Evolutionary conservation across 2,329 filamentous ascomycete genomes (phyloP), one percentile per base, ranked within the genome.

Genomic region (Fusarium mundagurra): DNA sequence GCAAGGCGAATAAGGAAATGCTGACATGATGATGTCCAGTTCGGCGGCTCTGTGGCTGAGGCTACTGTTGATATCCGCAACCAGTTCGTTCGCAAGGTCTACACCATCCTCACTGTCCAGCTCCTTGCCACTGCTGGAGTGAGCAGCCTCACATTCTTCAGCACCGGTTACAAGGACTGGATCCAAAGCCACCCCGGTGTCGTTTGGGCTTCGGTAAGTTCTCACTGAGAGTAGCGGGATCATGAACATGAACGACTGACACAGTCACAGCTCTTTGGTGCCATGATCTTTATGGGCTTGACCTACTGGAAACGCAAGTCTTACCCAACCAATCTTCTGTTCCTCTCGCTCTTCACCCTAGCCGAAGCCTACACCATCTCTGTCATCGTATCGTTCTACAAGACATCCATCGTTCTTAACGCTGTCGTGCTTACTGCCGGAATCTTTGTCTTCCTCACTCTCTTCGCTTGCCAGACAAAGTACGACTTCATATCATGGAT

Each of bases 401-500:
- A 96, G 69, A 91, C 91, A 27, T 87, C 87, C 59, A 92, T 98
- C 80, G 96, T 99, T 29, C 88, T 99, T 54, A 92, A 98, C 84
- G 96, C 96, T 22, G 92, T 98, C 39, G 84, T 98, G 74, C 91
- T 99, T 66, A 99, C 96, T 59, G 92, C 92, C 22, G 93, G 92
- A 59, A 93, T 95, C 80, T 95, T 96, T 80, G 86, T 94, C 78
- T 91, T 94, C 79, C 89, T 95, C 59, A 94, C 92, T 3, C 84
- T 95, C 50, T 98, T 99, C 82, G 96, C 96, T 57, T 98, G 95
- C 89, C 96, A 99, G 87, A 94, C 93, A 74, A 97, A 97, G 83
- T 99, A 99, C 82, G 96, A 99, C 86, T 99, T 99, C 82, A 98
- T 96, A 3, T 92, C 91, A 74, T 99, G 96, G 96, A 94, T 96